A percentile compares a stretch with the other conserved stretches of the same genome.
These are phyloP conservation scores for Rickenella mellea DNA, from an alignment of 768 basidiomycete species.

Conservation along the genomic window DNA sequence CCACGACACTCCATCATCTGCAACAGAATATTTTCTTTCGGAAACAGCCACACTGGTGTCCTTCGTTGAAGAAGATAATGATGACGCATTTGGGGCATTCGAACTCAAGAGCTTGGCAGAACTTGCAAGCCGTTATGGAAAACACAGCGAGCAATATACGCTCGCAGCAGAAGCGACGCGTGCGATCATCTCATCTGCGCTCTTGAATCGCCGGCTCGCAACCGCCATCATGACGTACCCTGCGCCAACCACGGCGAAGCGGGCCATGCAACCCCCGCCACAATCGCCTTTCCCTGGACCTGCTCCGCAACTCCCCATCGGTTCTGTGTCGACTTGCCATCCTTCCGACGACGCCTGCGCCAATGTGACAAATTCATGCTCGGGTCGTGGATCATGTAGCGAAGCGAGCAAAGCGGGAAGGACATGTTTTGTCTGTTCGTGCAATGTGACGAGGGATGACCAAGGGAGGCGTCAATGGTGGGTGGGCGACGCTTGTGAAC, in stretches of 20 bases:
- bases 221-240: slow-evolving; percentile 47
- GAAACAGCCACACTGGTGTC: slow-evolving; percentile 39
- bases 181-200: slow-evolving; percentile 33
- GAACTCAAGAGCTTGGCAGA: slow-evolving; percentile 43
- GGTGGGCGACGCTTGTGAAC: slow-evolving; percentile 71
- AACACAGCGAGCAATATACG: slow-evolving; percentile 44
- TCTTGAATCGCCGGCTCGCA: slow-evolving; percentile 28
- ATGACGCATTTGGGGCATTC: slow-evolving; percentile 49
- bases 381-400: slow-evolving; percentile 60
- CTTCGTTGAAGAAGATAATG: slow-evolving; percentile 37
- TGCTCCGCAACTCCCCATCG: slow-evolving; percentile 43
- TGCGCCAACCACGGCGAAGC: slow-evolving; percentile 23
- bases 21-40: slow-evolving; percentile 27
- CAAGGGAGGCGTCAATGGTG: slow-evolving; percentile 54
- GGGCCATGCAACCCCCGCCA: slow-evolving; percentile 24
- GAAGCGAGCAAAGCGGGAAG: slow-evolving; percentile 48
- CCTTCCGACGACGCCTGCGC: slow-evolving; percentile 41
- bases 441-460: slow-evolving; percentile 38
- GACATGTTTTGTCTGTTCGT: slow-evolving; percentile 46
- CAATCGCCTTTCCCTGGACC: slow-evolving; percentile 37
- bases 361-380: slow-evolving; percentile 57
- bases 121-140: slow-evolving; percentile 37
- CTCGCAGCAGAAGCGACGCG: slow-evolving; percentile 36
- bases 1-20: slow-evolving; percentile 27
- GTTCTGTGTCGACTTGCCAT: slow-evolving; percentile 56